Base-by-base conservation (phyloP, 768 basidiomycete species). In the Tremella yokohamensis region DNA sequence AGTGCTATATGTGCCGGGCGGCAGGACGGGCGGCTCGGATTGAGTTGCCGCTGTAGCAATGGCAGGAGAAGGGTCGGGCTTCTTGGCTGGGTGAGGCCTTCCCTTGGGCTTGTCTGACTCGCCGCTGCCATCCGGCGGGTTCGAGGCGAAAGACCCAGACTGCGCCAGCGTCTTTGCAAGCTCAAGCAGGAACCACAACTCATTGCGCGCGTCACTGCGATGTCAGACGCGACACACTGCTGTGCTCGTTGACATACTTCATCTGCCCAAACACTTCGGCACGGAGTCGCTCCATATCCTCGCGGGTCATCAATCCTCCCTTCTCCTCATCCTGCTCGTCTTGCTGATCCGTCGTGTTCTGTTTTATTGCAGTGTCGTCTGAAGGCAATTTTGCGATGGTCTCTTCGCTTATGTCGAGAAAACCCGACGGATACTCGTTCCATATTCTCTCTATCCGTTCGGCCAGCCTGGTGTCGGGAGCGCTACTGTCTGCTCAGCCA, bases 151-250 rank as follows among this genome's bases (percentile, higher is more conserved):
- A 4, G 34, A 29, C 0, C 64, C 49, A 2, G 72, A 70, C 8
- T 42, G 39, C 2, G 58, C 45, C 15, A 73, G 67, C 2, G 69
- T 73, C 38, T 70, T 70, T 40, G 65, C 69, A 1, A 73, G 58
- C 54, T 73, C 72, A 11, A 70, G 58, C 1, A 62, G 62, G 24
- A 62, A 70, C 72, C 72, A 73, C 8, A 73, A 57, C 57, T 73
- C 72, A 40, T 73, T 73, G 6, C 72, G 64, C 15, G 69, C 66
- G 20, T 62, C 62, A 62, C 68, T 69, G 57, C 2, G 15, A 8
- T n/a, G 22, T 55, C 38, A 56, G 24, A 39, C 4, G 1, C 11
- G 22, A 18, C 11, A 40, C 38, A 13, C n/a, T n/a, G 2, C 16
- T 4, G n/a, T 24, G 18, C 19, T 15, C 2, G 13, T 34, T 13